Conservation (phyloP, 2,329 filamentous ascomycete genomes). For the Cercospora beticola region DNA sequence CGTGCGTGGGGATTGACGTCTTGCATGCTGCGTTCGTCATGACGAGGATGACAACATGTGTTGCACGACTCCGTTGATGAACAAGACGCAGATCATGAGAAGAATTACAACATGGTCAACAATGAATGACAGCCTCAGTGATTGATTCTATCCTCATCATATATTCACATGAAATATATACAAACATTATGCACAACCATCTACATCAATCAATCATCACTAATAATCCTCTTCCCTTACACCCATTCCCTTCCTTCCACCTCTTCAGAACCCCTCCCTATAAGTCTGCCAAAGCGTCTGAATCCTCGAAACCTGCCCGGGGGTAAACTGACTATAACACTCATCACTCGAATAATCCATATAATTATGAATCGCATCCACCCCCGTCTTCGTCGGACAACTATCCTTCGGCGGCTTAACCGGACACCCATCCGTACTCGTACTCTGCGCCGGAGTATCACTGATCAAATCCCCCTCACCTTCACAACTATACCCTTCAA, state of each 20-base stretch:
- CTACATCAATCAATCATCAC: neutral
- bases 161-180: neutral
- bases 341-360: conserved; percentile 61
- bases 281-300: conserved; percentile 52
- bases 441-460: conserved; percentile 45
- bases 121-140: neutral
- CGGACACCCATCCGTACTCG: conserved; percentile 58
- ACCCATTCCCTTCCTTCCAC: neutral
- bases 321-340: conserved; percentile 56
- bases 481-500: conserved; percentile 48
- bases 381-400: conserved; percentile 48
- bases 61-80: neutral
- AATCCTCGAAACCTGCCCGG: conserved; percentile 53
- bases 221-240: neutral
- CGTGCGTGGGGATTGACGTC: neutral
- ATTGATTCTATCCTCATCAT: neutral
- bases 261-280: conserved; percentile 32
- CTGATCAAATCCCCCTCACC: conserved; percentile 48
- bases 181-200: neutral
- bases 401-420: conserved; percentile 49
- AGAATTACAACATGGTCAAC: neutral
- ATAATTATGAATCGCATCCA: conserved; percentile 58
- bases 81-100: no score
- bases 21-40: neutral
- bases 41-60: no score